Evolutionary conservation across 106 monocot genomes (phyloP).

Genomic region (Allium cepa): DNA sequence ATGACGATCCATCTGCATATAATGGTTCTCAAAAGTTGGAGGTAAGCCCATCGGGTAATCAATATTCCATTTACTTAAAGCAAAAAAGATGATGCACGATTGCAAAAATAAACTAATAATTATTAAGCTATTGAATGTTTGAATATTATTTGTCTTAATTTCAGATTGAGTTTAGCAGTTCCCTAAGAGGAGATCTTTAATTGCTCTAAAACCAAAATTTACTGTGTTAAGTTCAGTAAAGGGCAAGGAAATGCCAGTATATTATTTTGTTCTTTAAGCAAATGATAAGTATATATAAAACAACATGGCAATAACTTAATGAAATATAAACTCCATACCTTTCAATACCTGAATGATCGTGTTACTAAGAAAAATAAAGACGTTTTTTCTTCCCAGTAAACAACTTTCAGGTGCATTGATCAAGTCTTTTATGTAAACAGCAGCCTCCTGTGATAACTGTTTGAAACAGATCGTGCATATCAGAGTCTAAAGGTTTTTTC

Average conservation of each 20-base stretch:
- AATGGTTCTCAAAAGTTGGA: background rate
- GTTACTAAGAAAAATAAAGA: slow-evolving; percentile 49
- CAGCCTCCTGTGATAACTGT: slow-evolving; percentile 40
- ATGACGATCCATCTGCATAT: slow-evolving; percentile 70
- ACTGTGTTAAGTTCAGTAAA: too few relatives aligned
- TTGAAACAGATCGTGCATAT: slow-evolving; percentile 1
- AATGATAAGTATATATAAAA: background rate
- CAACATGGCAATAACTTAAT: too few relatives aligned
- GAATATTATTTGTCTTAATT: too few relatives aligned
- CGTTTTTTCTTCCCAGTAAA: slow-evolving; percentile 41
- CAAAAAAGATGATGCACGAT: too few relatives aligned
- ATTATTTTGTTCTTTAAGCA: background rate
- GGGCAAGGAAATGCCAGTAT: too few relatives aligned
- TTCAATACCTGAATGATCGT: slow-evolving; percentile 39
- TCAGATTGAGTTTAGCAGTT: too few relatives aligned
- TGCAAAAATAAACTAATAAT: too few relatives aligned
- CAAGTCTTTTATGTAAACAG: slow-evolving; percentile 34
- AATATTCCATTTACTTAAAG: too few relatives aligned
- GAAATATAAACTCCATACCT: slow-evolving; percentile 21
- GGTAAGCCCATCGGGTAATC: too few relatives aligned
- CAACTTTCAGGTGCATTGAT: slow-evolving; percentile 45
- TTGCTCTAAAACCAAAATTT: too few relatives aligned
- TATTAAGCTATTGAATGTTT: too few relatives aligned
- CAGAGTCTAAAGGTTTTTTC: background rate
- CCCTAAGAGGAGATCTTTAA: too few relatives aligned